phyloP scores from a whole-genome alignment of 352 stramenopile species.

The Phytophthora pisi region DNA sequence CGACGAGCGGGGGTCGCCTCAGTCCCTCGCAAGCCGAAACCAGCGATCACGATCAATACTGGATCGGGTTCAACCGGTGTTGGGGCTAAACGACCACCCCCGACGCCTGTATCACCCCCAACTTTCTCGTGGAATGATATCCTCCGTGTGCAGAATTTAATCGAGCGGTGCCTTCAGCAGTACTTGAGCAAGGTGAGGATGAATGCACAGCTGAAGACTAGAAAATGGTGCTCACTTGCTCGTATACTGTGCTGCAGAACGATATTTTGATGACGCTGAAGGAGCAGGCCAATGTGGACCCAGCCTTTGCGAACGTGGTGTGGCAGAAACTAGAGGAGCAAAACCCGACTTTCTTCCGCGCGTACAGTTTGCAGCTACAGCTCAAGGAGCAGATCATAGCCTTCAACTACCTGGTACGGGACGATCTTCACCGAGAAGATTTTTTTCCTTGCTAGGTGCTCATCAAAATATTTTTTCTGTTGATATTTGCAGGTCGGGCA shows the following conservation, averaged over 20 bases:
- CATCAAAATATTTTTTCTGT: not conserved
- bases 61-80: constrained; percentile 18
- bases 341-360: constrained; percentile 90
- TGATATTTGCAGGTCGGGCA: constrained; percentile 49
- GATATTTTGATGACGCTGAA: constrained; percentile 71
- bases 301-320: constrained; percentile 82
- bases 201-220: not conserved
- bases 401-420: constrained; percentile 91
- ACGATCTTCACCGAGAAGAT: not conserved
- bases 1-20: constrained; percentile 26
- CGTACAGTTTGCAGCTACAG: constrained; percentile 84
- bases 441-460: not conserved
- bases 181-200: constrained; percentile 87
- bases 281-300: constrained; percentile 83
- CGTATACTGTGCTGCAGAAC: constrained; percentile 29
- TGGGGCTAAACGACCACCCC: constrained; percentile 31
- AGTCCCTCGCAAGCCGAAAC: constrained; percentile 31
- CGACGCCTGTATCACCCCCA: constrained; percentile 32
- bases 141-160: constrained; percentile 88
- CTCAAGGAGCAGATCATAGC: constrained; percentile 91
- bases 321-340: constrained; percentile 94
- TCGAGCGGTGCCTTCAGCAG: constrained; percentile 90
- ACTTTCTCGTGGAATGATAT: constrained; percentile 91
- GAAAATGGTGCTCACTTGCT: not conserved
- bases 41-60: constrained; percentile 47